These are phyloP conservation scores for Magnaporthales sp. DNA, from an alignment of 2,329 filamentous ascomycete genomes.

Conservation along the genomic window DNA sequence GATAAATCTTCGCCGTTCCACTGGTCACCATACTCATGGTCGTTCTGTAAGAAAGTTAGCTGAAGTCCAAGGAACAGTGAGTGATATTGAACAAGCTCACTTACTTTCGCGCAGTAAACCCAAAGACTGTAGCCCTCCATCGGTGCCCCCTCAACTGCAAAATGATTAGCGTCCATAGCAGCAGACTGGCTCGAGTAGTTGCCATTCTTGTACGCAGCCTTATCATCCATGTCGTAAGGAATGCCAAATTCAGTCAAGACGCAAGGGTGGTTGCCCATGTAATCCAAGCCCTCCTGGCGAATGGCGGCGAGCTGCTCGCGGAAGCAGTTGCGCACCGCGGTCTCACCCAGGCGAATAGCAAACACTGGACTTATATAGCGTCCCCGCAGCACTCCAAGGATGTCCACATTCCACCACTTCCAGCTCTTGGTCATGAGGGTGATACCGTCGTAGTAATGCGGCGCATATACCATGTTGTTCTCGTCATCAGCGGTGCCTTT, in stretches of 20 bases:
- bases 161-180: constrained; percentile 95
- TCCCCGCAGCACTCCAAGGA: constrained; percentile 83
- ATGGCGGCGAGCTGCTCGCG: constrained; percentile 78
- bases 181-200: constrained; percentile 89
- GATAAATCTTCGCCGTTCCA: constrained; percentile 98
- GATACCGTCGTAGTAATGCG: constrained; percentile 94
- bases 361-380: constrained; percentile 84
- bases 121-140: constrained; percentile 85
- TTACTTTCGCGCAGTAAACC: constrained; percentile 69
- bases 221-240: constrained; percentile 97
- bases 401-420: constrained; percentile 95
- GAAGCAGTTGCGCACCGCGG: constrained; percentile 89
- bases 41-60: constrained; percentile 47
- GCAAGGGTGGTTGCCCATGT: constrained; percentile 82
- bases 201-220: constrained; percentile 89
- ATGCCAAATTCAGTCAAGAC: constrained; percentile 94
- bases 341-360: constrained; percentile 86
- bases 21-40: constrained; percentile 80
- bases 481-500: constrained; percentile 88
- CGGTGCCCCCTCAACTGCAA: constrained; percentile 73
- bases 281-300: constrained; percentile 75
- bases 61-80: constrained; percentile 9
- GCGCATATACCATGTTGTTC: constrained; percentile 80
- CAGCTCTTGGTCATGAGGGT: constrained; percentile 98
- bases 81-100: constrained; percentile 12